Evolutionary conservation across 306 rosid genomes (phyloP).

Genomic region (Aeschynomene evenia): DNA sequence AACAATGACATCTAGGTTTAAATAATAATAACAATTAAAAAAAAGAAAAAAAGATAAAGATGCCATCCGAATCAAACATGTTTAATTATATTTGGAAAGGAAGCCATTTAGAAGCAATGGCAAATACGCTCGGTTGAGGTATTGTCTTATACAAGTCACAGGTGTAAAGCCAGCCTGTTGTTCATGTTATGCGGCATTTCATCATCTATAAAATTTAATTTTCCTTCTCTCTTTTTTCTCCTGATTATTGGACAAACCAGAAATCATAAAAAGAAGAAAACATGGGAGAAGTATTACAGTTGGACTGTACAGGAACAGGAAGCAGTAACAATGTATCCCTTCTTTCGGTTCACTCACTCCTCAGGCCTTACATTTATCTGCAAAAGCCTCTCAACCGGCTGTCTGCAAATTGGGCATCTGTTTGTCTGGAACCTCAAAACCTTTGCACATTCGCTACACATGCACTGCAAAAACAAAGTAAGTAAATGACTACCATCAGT

Average conservation of each 20-base stretch:
- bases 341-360: constrained; percentile 60
- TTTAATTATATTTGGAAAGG: constrained; percentile 13
- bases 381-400: constrained; percentile 80
- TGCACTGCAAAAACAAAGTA: constrained; percentile 79
- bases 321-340: background rate
- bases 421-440: constrained; percentile 74
- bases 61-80: background rate
- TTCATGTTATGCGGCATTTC: constrained; percentile 24
- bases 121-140: constrained; percentile 24
- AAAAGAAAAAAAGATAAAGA: no score
- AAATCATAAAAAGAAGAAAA: constrained; percentile 17
- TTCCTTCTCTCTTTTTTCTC: background rate
- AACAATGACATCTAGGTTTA: background rate
- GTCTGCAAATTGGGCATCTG: constrained; percentile 89
- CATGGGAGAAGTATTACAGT: constrained; percentile 21
- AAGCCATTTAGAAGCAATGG: constrained; percentile 17
- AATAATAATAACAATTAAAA: no score
- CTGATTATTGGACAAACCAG: constrained; percentile 25
- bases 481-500: background rate
- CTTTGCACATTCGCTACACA: constrained; percentile 86
- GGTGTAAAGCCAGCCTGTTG: constrained; percentile 31
- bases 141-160: constrained; percentile 27
- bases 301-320: constrained; percentile 38
- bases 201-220: constrained; percentile 32
- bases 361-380: constrained; percentile 69